Percentiles rank a stretch among this genome's conserved stretches.
These are phyloP conservation scores for Rhinocladiella mackenziei DNA, from an alignment of 2,329 filamentous ascomycete genomes.

Conservation along the genomic window DNA sequence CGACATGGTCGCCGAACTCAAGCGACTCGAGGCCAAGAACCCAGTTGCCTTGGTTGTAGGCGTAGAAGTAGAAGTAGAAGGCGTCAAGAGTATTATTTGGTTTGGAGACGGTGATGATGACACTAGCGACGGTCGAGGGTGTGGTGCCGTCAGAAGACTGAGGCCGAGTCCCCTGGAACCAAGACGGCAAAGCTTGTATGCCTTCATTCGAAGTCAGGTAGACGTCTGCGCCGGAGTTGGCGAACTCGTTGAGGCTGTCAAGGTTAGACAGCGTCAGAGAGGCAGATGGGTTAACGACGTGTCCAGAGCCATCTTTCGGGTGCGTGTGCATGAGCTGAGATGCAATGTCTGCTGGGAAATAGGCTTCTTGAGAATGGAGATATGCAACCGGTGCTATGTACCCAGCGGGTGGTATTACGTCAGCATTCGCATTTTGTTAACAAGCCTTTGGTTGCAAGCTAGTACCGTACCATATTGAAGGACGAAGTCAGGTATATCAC, in stretches of 20 bases:
- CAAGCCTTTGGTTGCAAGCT: too few relatives aligned
- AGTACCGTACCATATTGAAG: slow-evolving; percentile 22
- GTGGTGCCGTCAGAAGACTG: slow-evolving; percentile 51
- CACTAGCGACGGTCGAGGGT: slow-evolving; percentile 44
- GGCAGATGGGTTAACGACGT: slow-evolving; percentile 36
- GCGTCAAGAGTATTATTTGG: slow-evolving; percentile 52
- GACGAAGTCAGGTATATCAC: slow-evolving; percentile 20
- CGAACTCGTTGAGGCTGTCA: slow-evolving; percentile 44
- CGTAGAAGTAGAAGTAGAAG: slow-evolving; percentile 63
- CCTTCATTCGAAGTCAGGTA: slow-evolving; percentile 50
- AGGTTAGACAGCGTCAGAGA: slow-evolving; percentile 48
- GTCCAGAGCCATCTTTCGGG: slow-evolving; percentile 42
- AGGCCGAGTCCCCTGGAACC: slow-evolving; percentile 53
- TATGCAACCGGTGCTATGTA: slow-evolving; percentile 49
- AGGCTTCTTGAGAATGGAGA: slow-evolving; percentile 47
- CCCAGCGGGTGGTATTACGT: background rate
- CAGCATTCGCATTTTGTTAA: too few relatives aligned
- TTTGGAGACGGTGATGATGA: slow-evolving; percentile 57
- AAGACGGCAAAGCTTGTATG: slow-evolving; percentile 44
- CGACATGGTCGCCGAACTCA: slow-evolving; percentile 59
- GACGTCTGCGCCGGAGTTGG: slow-evolving; percentile 44
- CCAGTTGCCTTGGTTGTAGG: slow-evolving; percentile 43
- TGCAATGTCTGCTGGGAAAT: slow-evolving; percentile 49
- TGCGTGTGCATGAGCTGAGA: slow-evolving; percentile 46
- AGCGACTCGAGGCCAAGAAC: slow-evolving; percentile 37